Conservation (phyloP, 345 rosid genomes). For the Euphorbia peplus region DNA sequence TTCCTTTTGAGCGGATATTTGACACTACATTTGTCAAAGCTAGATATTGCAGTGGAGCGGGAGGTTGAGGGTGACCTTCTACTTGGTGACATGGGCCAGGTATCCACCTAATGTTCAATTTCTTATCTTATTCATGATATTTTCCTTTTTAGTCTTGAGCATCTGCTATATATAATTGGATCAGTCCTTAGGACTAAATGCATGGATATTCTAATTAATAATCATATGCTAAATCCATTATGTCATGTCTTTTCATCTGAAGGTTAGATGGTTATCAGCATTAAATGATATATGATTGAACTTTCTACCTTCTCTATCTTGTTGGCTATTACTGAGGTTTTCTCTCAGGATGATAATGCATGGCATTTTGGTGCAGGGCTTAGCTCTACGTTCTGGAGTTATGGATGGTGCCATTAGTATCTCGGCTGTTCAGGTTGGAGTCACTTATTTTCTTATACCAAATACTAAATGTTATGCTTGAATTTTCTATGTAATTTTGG, state of each 20-base stretch:
- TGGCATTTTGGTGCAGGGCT: slow-evolving; percentile 50
- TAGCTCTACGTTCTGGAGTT: slow-evolving; percentile 79
- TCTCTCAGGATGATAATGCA: slow-evolving; percentile 1
- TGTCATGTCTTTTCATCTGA: not conserved
- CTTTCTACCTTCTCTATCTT: not conserved
- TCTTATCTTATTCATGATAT: not conserved
- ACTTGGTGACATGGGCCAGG: slow-evolving; percentile 98
- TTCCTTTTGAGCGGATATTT: not conserved
- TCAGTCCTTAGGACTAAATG: not conserved
- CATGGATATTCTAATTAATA: not conserved
- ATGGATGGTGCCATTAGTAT: slow-evolving; percentile 95
- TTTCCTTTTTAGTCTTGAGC: not conserved
- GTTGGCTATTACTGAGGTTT: not conserved
- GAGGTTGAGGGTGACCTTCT: slow-evolving; percentile 91
- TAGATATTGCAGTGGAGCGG: slow-evolving; percentile 79
- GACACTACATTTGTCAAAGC: not conserved
- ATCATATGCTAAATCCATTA: not conserved
- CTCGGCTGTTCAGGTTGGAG: slow-evolving; percentile 81
- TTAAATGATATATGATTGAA: not conserved
- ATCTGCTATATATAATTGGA: no score
- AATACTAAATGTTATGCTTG: not conserved
- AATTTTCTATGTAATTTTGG: not conserved
- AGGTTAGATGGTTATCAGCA: not conserved
- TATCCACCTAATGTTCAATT: slow-evolving; percentile 17
- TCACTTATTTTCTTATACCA: not conserved